A percentile compares a stretch with the other conserved stretches of the same genome.
These are phyloP conservation scores for Fusarium buxicola DNA, from an alignment of 2,329 filamentous ascomycete species.

Conservation along the genomic window DNA sequence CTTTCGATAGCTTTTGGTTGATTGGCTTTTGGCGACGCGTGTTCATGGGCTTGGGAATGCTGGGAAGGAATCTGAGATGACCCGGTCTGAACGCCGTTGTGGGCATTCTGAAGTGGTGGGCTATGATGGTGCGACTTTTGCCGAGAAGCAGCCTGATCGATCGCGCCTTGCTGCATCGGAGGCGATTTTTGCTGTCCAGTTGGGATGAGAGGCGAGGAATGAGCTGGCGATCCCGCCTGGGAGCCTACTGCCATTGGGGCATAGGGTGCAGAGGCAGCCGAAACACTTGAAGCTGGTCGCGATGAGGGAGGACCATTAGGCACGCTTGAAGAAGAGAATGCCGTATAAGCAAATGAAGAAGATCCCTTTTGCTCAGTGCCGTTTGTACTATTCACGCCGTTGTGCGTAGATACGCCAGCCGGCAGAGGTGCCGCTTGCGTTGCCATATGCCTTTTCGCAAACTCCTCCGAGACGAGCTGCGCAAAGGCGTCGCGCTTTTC, in stretches of 20 bases:
- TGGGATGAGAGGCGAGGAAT: constrained; percentile 12
- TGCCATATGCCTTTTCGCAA: constrained; percentile 16
- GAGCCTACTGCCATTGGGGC: neutral
- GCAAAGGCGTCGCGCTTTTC: constrained; percentile 11
- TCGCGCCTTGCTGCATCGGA: constrained; percentile 8
- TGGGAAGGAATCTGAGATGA: constrained; percentile 2
- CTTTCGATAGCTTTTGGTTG: constrained; percentile 44
- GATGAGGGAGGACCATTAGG: constrained; percentile 22
- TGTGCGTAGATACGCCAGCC: constrained; percentile 6
- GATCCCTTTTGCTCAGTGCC: constrained; percentile 1
- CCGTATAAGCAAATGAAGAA: constrained; percentile 12
- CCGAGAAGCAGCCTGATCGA: constrained; percentile 10
- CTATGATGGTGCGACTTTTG: neutral
- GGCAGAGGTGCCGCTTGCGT: constrained; percentile 13
- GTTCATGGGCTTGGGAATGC: constrained; percentile 4
- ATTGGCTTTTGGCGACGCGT: constrained; percentile 5
- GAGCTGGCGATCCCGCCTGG: constrained; percentile 1
- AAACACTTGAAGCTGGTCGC: constrained; percentile 19
- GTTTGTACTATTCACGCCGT: constrained; percentile 22
- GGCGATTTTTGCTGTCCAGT: constrained; percentile 21
- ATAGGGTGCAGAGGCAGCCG: constrained; percentile 9
- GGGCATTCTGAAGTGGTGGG: constrained; percentile 8
- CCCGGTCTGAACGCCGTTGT: neutral
- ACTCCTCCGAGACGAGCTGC: constrained; percentile 6
- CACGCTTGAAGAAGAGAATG: constrained; percentile 8